Evolutionary conservation across 306 rosid species (phyloP).

Genomic region (Sesbania bispinosa): DNA sequence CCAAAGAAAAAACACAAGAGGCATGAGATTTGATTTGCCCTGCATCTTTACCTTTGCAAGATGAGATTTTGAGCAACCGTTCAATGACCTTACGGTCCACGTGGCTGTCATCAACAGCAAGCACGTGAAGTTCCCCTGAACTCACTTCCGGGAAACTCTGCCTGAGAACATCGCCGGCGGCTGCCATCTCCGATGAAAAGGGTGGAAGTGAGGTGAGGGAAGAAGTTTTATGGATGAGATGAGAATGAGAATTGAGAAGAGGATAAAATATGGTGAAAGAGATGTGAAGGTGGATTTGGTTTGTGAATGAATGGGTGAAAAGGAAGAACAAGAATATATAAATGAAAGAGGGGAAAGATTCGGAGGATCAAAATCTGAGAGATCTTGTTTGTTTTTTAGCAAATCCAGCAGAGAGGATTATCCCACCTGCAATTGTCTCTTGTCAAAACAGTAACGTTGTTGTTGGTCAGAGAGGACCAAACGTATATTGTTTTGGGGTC

Average conservation of each 20-base stretch:
- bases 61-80: constrained; percentile 67
- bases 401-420: constrained; percentile 53
- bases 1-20: not conserved
- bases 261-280: no score
- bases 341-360: constrained; percentile 31
- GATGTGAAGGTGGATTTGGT: constrained; percentile 26
- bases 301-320: constrained; percentile 9
- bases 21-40: not conserved
- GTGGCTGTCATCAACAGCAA: constrained; percentile 87
- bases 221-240: not conserved
- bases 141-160: constrained; percentile 37
- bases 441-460: constrained; percentile 16
- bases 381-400: constrained; percentile 47
- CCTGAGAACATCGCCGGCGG: constrained; percentile 41
- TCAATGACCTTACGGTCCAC: constrained; percentile 92
- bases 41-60: constrained; percentile 71
- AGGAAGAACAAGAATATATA: not conserved
- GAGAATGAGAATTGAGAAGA: not conserved
- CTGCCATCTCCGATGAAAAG: constrained; percentile 45
- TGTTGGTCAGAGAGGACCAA: no score
- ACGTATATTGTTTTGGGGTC: no score
- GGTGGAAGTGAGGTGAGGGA: not conserved
- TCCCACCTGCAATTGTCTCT: constrained; percentile 54
- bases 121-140: constrained; percentile 65
- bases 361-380: constrained; percentile 75